Evolutionary conservation across 495 filamentous ascomycete species (phyloP).

Genomic region (Neurospora sp.): DNA sequence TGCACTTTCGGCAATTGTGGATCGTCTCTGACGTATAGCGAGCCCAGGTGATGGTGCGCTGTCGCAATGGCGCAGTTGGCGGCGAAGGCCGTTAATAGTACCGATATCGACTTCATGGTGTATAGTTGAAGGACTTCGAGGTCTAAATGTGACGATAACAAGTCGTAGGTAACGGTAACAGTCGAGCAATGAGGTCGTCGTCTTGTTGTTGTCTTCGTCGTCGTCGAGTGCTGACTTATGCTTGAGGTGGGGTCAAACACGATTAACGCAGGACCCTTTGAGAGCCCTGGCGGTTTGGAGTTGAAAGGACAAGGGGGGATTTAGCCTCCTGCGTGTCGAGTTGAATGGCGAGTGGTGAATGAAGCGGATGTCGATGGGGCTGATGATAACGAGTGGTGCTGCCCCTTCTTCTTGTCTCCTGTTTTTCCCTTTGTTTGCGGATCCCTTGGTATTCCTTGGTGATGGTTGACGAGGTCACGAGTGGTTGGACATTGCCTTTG

Average conservation of each 20-base stretch:
- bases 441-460: constrained; percentile 13
- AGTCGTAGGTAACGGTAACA: neutral
- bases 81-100: constrained; percentile 11
- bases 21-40: neutral
- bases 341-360: constrained; percentile 5
- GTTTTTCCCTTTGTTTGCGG: constrained; percentile 1
- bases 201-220: neutral
- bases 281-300: neutral
- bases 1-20: neutral
- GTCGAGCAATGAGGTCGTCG: neutral
- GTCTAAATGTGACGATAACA: neutral
- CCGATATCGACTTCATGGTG: constrained; percentile 20
- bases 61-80: neutral
- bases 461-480: constrained; percentile 16
- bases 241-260: neutral
- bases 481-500: constrained; percentile 18
- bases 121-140: neutral
- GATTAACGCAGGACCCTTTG: neutral
- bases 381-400: neutral
- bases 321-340: constrained; percentile 7
- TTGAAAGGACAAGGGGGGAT: constrained; percentile 3
- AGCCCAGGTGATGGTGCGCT: neutral
- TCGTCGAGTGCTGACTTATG: neutral
- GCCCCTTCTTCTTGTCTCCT: neutral
- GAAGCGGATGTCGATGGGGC: constrained; percentile 16